phyloP scores from a whole-genome alignment of 768 basidiomycete species.

The Pleurotus tuoliensis region DNA sequence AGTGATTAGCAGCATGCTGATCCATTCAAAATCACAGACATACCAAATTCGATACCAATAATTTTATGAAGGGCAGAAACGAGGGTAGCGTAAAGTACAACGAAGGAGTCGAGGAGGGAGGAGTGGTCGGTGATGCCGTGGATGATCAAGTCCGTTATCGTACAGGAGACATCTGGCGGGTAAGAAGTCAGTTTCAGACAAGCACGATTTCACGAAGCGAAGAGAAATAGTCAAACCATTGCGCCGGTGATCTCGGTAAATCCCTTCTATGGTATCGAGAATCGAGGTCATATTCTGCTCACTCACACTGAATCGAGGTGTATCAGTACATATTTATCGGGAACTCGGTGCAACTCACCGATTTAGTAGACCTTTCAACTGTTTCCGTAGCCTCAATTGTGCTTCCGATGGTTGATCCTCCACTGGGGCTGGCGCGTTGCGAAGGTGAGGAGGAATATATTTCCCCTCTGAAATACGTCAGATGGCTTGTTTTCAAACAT shows the following conservation, averaged over 20 bases:
- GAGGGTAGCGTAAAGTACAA: conserved; percentile 83
- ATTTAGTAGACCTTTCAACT: conserved; percentile 86
- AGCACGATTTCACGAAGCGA: too few species aligned
- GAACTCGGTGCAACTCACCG: conserved; percentile 40
- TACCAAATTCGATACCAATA: conserved; percentile 87
- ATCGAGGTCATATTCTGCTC: conserved; percentile 85
- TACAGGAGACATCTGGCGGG: conserved; percentile 72
- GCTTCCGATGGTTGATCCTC: conserved; percentile 32
- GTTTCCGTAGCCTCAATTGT: conserved; percentile 59
- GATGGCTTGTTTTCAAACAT: too few species aligned
- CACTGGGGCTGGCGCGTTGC: conserved; percentile 30
- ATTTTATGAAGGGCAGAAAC: conserved; percentile 78
- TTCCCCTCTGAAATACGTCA: conserved; percentile 29
- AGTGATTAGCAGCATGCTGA: not conserved
- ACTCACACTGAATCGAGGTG: conserved; percentile 57
- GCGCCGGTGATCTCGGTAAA: conserved; percentile 73
- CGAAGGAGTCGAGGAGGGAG: conserved; percentile 82
- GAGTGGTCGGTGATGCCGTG: conserved; percentile 78
- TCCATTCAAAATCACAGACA: conserved; percentile 16
- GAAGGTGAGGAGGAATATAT: conserved; percentile 83
- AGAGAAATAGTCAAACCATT: conserved; percentile 47
- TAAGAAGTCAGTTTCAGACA: conserved; percentile 1
- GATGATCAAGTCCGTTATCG: conserved; percentile 71
- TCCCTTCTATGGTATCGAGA: conserved; percentile 65
- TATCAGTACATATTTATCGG: not conserved